Evolutionary conservation across 2,329 filamentous ascomycete genomes (phyloP), one percentile per base, ranked within the genome.

Genomic region (Didymellaceae sp.): DNA sequence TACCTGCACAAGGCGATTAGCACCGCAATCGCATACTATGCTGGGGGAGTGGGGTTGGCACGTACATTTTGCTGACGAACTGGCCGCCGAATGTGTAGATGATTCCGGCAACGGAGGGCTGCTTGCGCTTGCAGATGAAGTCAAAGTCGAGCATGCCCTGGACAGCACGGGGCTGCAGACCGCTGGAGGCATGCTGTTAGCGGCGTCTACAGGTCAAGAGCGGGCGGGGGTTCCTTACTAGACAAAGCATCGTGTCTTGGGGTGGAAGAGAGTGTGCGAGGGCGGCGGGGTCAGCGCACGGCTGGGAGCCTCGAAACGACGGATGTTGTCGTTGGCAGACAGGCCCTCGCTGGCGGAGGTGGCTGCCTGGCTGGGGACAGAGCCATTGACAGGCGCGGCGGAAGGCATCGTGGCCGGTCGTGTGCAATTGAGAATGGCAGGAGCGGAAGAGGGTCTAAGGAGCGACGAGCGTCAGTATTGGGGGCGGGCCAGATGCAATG

Each of bases 71-170:
- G 87, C 91, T 97, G 75, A 99, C 94, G 86, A 99, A 99, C 81
- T 99, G 94, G 66, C 94, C 94, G 76, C 94, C 94, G 74, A 99
- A 99, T 68, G 94, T 97, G 84, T 99, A 99, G 84, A 99, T 97
- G 80, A 99, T 97, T 75, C 92, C 94, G 63, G 94, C 94, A 52
- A 99, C 94, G 52, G 94, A 99, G 61, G 94, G 94, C 54, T 90
- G 95, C 75, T 87, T 85, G 72, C 94, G 90, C 87, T 97, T 97
- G 91, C 94, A 99, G 81, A 99, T 99, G 85, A 97, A 99, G 84
- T 99, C 94, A 77, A 99, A 99, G 79, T 99, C 94, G 75, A 99
- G 89, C 79, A 81, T 81, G 59, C 80, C 80, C 75, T 82, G 79
- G 42, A 82, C 79, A 48, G 79, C 79, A 68, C 92, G 87, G 73